These are phyloP conservation scores for Senna tora DNA, from an alignment of 306 rosid genomes.

Conservation along the genomic window DNA sequence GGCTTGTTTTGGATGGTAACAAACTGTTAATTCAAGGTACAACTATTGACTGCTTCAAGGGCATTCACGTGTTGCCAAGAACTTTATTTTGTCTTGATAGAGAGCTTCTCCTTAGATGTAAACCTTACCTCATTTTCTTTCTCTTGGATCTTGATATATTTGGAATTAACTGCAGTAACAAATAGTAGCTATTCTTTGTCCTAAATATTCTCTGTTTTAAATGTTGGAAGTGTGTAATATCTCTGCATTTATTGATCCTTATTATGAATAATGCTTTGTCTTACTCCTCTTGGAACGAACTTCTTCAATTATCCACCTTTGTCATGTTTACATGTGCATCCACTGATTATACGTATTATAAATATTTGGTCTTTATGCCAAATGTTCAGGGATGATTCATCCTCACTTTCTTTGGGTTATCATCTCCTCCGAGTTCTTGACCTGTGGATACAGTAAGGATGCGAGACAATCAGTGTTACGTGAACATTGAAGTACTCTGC, in stretches of 20 bases:
- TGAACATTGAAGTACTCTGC: constrained; percentile 40
- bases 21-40: constrained; percentile 16
- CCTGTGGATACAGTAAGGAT: constrained; percentile 16
- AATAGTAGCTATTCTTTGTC: not conserved
- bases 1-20: constrained; percentile 26
- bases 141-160: not conserved
- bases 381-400: constrained; percentile 20
- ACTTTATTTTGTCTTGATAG: not conserved
- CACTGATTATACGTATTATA: constrained; percentile 5
- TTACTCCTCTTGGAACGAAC: constrained; percentile 17
- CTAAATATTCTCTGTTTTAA: not conserved
- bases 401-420: constrained; percentile 27
- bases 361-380: constrained; percentile 29
- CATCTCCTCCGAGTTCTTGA: constrained; percentile 35
- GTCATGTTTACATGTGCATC: constrained; percentile 35
- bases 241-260: not conserved
- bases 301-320: constrained; percentile 12
- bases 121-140: not conserved
- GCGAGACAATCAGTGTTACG: constrained; percentile 29
- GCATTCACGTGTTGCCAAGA: not conserved
- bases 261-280: constrained; percentile 7
- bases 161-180: not conserved
- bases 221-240: not conserved
- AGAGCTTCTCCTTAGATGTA: constrained; percentile 2
- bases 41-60: constrained; percentile 4